phyloP scores from a whole-genome alignment of 1,284 basidiomycete species.

The Marasmius fiardii region DNA sequence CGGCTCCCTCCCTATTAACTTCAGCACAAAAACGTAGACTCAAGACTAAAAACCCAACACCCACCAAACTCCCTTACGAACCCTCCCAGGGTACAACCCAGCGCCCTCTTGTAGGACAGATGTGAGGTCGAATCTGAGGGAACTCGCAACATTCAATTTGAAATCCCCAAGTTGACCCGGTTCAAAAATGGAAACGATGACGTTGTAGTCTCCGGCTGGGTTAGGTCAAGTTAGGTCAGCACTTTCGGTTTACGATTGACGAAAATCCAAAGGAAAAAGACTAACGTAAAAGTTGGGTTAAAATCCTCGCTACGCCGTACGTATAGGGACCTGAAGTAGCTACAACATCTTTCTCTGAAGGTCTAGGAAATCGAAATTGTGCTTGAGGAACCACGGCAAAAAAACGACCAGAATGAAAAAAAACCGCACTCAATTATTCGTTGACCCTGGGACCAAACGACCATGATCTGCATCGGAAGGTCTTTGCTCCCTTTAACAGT shows the following conservation, averaged over 20 bases:
- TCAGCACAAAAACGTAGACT: no score
- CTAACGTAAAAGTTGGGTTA: constrained; percentile 55
- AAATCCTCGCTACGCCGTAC: constrained; percentile 69
- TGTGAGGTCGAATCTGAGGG: constrained; percentile 61
- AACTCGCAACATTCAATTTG: constrained; percentile 60
- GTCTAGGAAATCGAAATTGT: constrained; percentile 38
- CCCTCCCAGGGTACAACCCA: constrained; percentile 83
- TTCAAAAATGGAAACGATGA: constrained; percentile 83
- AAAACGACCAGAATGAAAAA: not conserved
- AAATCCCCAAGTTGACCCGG: constrained; percentile 67
- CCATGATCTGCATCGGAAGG: constrained; percentile 72
- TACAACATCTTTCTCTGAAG: constrained; percentile 64
- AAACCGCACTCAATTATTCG: constrained; percentile 68
- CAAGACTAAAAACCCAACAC: constrained; percentile 25
- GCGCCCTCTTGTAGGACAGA: constrained; percentile 88
- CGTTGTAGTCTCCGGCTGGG: constrained; percentile 76
- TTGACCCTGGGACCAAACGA: constrained; percentile 74
- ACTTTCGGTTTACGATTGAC: not conserved
- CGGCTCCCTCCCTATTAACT: constrained; percentile 42
- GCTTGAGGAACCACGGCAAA: constrained; percentile 5
- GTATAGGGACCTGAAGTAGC: constrained; percentile 79
- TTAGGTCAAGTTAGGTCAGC: not conserved
- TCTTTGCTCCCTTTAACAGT: constrained; percentile 58
- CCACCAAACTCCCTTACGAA: constrained; percentile 68
- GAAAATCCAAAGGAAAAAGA: constrained; percentile 10